Percentiles rank a stretch among this genome's conserved stretches.
These are phyloP conservation scores for Calonectria honghensis DNA, from an alignment of 2,329 filamentous ascomycete genomes.

Conservation along the genomic window DNA sequence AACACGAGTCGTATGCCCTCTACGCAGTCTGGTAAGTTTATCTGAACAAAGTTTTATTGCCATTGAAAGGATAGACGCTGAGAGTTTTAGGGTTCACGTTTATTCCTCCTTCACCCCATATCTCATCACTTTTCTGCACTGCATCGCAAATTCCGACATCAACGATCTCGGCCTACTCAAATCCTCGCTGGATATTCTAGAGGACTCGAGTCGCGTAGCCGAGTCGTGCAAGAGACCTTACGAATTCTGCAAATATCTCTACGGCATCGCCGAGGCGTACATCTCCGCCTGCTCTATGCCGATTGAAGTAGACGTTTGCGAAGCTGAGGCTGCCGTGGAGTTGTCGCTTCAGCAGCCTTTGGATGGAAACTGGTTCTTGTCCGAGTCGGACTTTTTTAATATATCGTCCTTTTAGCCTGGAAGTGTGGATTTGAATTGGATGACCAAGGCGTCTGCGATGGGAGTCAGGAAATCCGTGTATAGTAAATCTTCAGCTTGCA, in stretches of 20 bases:
- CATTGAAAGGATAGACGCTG: background rate
- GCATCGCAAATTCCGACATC: constrained; percentile 12
- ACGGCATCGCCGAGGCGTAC: constrained; percentile 11
- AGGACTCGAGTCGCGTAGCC: background rate
- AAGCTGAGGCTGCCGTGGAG: constrained; percentile 4
- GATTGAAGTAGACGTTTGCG: constrained; percentile 1
- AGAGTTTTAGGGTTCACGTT: constrained; percentile 2
- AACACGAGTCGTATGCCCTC: background rate
- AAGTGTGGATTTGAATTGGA: background rate
- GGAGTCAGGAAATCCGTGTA: background rate
- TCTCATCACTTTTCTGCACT: constrained; percentile 8
- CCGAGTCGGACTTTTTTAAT: constrained; percentile 12
- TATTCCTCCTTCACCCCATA: constrained; percentile 3
- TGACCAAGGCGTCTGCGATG: background rate
- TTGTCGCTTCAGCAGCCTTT: constrained; percentile 6
- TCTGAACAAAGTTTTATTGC: too few species aligned
- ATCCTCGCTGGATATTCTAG: constrained; percentile 3
- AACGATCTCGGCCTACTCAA: constrained; percentile 7
- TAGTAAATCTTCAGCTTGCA: background rate
- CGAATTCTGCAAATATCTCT: constrained; percentile 22
- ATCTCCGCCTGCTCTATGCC: constrained; percentile 15
- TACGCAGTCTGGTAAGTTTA: constrained; percentile 18
- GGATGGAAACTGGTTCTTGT: constrained; percentile 19
- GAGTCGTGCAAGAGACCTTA: constrained; percentile 7
- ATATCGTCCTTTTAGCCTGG: constrained; percentile 4